These are phyloP conservation scores for Pythium angustatum DNA, from an alignment of 352 stramenopile genomes.

Conservation along the genomic window DNA sequence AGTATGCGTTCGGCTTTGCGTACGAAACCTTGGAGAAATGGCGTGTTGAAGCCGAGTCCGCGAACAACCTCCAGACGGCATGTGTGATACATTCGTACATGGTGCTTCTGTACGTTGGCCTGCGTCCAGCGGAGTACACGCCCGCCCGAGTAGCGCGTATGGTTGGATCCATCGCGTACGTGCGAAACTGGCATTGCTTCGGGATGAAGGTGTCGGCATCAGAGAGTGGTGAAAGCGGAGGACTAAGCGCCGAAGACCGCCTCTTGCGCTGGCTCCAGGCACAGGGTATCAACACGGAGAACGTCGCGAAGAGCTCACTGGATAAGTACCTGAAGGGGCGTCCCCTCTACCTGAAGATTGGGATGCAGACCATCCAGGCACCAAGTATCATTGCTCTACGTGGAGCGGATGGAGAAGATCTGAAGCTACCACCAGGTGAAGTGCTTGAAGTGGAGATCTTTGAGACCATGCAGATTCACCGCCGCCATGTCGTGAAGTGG, in stretches of 20 bases:
- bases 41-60: conserved; percentile 63
- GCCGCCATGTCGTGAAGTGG: conserved; percentile 75
- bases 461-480: conserved; percentile 81
- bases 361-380: conserved; percentile 86
- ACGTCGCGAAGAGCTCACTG: conserved; percentile 75
- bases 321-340: conserved; percentile 87
- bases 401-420: conserved; percentile 52
- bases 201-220: conserved; percentile 80
- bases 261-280: conserved; percentile 88
- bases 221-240: conserved; percentile 41
- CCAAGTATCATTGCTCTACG: conserved; percentile 76
- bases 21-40: conserved; percentile 76
- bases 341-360: conserved; percentile 86
- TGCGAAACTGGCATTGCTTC: conserved; percentile 92
- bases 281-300: conserved; percentile 88
- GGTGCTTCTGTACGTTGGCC: conserved; percentile 64
- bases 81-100: conserved; percentile 89
- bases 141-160: conserved; percentile 62
- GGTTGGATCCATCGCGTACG: conserved; percentile 83
- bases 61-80: conserved; percentile 76
- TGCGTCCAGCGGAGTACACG: conserved; percentile 72
- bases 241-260: conserved; percentile 68
- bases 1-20: conserved; percentile 73
- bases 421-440: conserved; percentile 74
- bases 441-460: conserved; percentile 89